A percentile compares a stretch with the other conserved stretches of the same genome.
phyloP scores from a whole-genome alignment of 345 rosid species.

The Rhodamnia rubescens region DNA sequence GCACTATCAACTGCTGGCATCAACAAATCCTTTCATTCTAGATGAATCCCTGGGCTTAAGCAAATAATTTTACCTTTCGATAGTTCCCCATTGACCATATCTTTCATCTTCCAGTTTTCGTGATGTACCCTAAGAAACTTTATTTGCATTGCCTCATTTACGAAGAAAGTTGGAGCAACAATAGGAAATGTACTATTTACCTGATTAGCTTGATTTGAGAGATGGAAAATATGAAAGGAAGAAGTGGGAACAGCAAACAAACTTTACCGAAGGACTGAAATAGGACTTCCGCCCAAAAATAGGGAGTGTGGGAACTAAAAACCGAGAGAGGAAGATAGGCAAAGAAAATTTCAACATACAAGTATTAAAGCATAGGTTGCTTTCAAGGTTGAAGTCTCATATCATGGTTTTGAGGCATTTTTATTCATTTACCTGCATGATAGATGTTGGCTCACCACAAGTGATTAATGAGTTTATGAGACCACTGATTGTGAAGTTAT shows the following conservation, averaged over 20 bases:
- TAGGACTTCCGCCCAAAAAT: background rate
- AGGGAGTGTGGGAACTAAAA: background rate
- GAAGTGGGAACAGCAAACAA: background rate
- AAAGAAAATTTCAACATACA: background rate
- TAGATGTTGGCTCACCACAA: background rate
- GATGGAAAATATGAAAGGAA: background rate
- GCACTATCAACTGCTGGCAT: background rate
- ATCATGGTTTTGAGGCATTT: background rate
- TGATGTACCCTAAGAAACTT: background rate
- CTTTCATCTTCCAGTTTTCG: background rate
- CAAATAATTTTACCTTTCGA: background rate
- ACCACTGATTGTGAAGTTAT: background rate
- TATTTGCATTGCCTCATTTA: background rate
- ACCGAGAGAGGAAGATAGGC: background rate
- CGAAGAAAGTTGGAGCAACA: background rate
- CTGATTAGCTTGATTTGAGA: background rate
- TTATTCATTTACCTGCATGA: background rate
- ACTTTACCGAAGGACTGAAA: background rate
- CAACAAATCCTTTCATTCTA: background rate
- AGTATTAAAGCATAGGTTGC: background rate
- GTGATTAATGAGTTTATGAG: background rate
- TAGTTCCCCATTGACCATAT: background rate
- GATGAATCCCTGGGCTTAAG: background rate
- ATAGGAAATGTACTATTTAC: background rate
- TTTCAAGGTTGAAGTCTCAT: background rate